phyloP scores from a whole-genome alignment of 2,329 filamentous ascomycete genomes.

The Neurospora sp. region DNA sequence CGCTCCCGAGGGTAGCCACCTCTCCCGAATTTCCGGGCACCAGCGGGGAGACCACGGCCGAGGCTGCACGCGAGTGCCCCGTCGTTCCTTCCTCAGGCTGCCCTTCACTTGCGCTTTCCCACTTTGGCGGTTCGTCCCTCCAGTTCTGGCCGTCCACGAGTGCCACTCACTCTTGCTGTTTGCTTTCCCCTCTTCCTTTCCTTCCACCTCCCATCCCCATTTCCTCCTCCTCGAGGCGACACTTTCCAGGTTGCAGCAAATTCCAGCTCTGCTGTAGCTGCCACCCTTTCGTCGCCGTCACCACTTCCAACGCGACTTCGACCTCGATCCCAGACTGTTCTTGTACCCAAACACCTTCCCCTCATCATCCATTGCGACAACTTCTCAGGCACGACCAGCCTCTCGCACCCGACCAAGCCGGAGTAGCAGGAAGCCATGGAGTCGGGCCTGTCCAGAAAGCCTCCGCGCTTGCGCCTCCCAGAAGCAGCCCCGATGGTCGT shows the following conservation, averaged over 20 bases:
- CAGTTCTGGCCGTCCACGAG: not conserved
- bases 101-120: not conserved
- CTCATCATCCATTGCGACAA: not conserved
- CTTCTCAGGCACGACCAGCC: not conserved
- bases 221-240: not conserved
- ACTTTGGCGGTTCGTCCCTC: not conserved
- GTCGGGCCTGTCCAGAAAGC: not conserved
- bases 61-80: not conserved
- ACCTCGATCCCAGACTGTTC: not conserved
- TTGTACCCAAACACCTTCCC: not conserved
- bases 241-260: not conserved
- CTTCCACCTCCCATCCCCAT: not conserved
- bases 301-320: not conserved
- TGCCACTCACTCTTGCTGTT: not conserved
- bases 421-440: not conserved
- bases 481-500: not conserved
- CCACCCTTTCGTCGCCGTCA: not conserved
- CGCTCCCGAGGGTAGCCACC: not conserved
- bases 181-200: not conserved
- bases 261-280: not conserved
- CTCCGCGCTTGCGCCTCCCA: not conserved
- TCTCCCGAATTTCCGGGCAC: not conserved
- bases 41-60: not conserved
- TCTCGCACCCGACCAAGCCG: not conserved
- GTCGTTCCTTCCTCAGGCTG: not conserved